Evolutionary conservation across 78 protist species (phyloP).

Genomic region (Trichosphaerium sp.): DNA sequence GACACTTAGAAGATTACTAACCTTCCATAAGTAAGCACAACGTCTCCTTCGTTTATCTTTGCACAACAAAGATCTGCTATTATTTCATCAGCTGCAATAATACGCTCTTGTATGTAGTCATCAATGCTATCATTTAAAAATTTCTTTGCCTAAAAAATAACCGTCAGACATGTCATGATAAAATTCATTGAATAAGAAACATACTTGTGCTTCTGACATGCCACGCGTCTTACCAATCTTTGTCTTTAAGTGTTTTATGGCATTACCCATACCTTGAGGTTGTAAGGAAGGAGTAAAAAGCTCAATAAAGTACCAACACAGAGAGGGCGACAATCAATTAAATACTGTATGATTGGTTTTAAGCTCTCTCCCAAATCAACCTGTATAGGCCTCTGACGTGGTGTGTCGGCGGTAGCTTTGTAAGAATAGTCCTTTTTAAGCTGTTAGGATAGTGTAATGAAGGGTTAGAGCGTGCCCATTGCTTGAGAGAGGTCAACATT

Average conservation of each 20-base stretch:
- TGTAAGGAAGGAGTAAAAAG: not conserved
- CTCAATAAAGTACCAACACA: not conserved
- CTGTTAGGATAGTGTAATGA: not conserved
- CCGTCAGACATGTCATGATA: not conserved
- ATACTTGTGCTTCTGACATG: conserved; percentile 2
- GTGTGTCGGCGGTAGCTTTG: conserved; percentile 16
- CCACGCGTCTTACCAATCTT: not conserved
- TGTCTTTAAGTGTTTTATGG: conserved; percentile 40
- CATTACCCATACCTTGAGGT: conserved; percentile 68
- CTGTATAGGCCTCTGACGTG: conserved; percentile 23
- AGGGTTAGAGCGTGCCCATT: not conserved
- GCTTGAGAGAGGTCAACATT: conserved; percentile 60
- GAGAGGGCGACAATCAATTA: conserved; percentile 65
- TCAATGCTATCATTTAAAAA: conserved; percentile 37
- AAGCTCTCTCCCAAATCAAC: conserved; percentile 38
- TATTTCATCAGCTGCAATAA: conserved; percentile 37
- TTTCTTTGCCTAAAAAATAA: conserved; percentile 13
- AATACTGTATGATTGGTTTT: conserved; percentile 53
- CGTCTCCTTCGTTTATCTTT: conserved; percentile 72
- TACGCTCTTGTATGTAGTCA: conserved; percentile 40
- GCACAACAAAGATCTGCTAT: conserved; percentile 30
- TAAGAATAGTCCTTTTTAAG: not conserved
- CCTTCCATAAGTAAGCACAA: conserved; percentile 59
- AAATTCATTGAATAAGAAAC: not conserved
- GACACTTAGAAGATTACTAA: not conserved